phyloP scores from a whole-genome alignment of 2,329 filamentous ascomycete species.

The Cordyceps tenuipes region DNA sequence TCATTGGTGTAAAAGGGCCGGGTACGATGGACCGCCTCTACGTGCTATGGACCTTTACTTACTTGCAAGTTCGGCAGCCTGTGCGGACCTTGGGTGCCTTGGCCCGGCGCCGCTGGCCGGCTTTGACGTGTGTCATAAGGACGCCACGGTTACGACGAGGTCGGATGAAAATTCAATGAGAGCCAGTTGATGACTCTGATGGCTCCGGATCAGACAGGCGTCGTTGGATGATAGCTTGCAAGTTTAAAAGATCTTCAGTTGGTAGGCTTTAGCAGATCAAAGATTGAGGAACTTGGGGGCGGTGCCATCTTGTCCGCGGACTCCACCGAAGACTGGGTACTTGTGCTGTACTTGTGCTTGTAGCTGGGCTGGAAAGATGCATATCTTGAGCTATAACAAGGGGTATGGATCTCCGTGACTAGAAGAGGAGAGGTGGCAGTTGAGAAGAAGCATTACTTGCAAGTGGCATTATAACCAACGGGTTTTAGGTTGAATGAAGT shows the following conservation, averaged over 20 bases:
- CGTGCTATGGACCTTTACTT: background rate
- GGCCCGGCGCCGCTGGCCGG: constrained; percentile 12
- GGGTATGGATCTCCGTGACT: too few species aligned
- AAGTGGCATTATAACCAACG: too few species aligned
- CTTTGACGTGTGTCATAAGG: constrained; percentile 13
- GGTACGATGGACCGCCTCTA: background rate
- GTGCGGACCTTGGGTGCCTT: constrained; percentile 13
- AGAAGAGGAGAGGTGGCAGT: too few species aligned
- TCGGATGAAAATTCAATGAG: background rate
- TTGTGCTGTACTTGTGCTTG: background rate
- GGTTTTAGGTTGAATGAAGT: too few species aligned
- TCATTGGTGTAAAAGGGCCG: background rate
- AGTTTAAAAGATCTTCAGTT: too few species aligned
- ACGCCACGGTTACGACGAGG: background rate
- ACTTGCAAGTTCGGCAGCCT: constrained; percentile 13
- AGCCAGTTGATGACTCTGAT: background rate
- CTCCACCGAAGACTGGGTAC: background rate
- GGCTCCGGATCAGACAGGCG: background rate
- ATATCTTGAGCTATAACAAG: too few species aligned
- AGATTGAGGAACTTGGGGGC: background rate
- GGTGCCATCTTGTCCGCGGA: background rate
- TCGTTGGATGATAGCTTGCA: background rate
- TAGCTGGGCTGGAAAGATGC: background rate
- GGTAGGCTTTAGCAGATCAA: too few species aligned
- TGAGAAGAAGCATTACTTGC: too few species aligned